Conservation (phyloP, 1,139 yeast species). For the Diutina scorzettiae region DNA sequence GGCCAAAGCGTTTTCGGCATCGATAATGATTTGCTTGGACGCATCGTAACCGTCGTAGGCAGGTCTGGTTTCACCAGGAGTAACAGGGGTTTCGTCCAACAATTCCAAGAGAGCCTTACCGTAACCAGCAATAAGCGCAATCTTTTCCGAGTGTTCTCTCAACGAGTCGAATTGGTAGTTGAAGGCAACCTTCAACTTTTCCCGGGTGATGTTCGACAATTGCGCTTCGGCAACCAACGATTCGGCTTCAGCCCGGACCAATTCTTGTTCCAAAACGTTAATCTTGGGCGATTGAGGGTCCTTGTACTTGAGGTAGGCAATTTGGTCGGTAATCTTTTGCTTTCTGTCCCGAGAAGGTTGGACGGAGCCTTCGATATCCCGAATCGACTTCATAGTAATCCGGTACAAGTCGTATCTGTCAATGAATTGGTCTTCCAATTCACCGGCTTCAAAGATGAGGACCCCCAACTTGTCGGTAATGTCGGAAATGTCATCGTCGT, state of each 20-base stretch:
- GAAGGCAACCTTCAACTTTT: conserved; percentile 94
- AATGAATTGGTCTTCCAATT: conserved; percentile 93
- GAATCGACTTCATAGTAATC: conserved; percentile 84
- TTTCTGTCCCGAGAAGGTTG: conserved; percentile 98
- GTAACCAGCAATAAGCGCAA: conserved; percentile 94
- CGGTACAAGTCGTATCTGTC: conserved; percentile 98
- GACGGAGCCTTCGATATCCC: conserved; percentile 94
- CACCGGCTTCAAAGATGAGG: conserved; percentile 90
- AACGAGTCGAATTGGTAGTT: conserved; percentile 94
- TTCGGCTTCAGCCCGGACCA: conserved; percentile 98
- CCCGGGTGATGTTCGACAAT: conserved; percentile 94
- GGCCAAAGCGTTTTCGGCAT: conserved; percentile 91
- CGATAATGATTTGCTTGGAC: conserved; percentile 93
- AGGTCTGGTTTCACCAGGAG: conserved; percentile 98
- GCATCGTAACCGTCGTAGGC: conserved; percentile 98
- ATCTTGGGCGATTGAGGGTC: conserved; percentile 97
- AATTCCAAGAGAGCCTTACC: conserved; percentile 95
- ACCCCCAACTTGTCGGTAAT: conserved; percentile 97
- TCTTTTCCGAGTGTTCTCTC: conserved; percentile 93
- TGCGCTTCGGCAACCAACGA: conserved; percentile 98
- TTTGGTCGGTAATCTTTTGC: conserved; percentile 94
- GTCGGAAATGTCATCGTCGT: conserved; percentile 94
- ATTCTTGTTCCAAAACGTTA: conserved; percentile 90
- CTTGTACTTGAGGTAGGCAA: conserved; percentile 94
- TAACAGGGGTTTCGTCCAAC: conserved; percentile 91